Base-by-base conservation (phyloP, 768 basidiomycete genomes). In the Mycena pura region DNA sequence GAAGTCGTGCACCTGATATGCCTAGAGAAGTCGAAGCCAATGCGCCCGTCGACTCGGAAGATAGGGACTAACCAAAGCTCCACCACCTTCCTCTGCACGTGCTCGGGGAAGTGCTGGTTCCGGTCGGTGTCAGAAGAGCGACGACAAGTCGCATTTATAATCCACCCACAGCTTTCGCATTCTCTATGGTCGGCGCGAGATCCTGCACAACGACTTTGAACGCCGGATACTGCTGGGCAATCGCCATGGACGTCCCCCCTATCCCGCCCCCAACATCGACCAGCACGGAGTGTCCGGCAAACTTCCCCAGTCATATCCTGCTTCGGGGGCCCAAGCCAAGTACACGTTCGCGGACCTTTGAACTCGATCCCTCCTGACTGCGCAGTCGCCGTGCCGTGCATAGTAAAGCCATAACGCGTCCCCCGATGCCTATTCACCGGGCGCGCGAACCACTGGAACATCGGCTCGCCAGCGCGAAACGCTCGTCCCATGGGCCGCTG, bases 1-100 rank as follows among this genome's bases (percentile, higher is more conserved):
- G 66, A 84, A 85, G 67, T 84, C 78, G 55, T 85, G 84, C 8
- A 70, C 80, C n/a, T n/a, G n/a, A n/a, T n/a, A n/a, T 76, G 21
- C 17, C 21, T n/a, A 8, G 6, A 27, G 19, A 29, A 25, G 28
- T 24, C 6, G 21, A 43, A 41, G n/a, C 14, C 9, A 8, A 11
- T 29, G 15, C 32, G n/a, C n/a, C n/a, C n/a, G n/a, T n/a, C n/a
- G n/a, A n/a, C n/a, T n/a, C n/a, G n/a, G n/a, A n/a, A n/a, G n/a
- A n/a, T 2, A 31, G 13, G 1, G 22, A 29, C 28, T 6, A 14
- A 50, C 49, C 41, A 50, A 24, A 60, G 46, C 9, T 58, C 57
- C 9, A 38, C 48, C 43, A 50, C 22, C 1, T 28, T 25, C 0
- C 29, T 10, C 13, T 46, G n/a, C 2, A 60, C 44, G 9, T 52